These are phyloP conservation scores for Histomonas meleagridis DNA, from an alignment of 208 protist genomes.

Conservation along the genomic window DNA sequence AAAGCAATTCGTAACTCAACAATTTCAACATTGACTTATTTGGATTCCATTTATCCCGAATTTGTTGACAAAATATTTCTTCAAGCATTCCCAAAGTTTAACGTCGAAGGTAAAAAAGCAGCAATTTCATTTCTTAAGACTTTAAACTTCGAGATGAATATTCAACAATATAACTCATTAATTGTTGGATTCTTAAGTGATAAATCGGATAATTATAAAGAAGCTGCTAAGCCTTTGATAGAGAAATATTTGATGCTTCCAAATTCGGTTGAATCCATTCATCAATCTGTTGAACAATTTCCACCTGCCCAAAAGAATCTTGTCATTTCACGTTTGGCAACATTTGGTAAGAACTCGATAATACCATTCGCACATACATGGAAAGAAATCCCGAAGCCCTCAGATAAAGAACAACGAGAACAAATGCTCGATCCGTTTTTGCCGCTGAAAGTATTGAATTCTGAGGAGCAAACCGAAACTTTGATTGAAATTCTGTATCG, in stretches of 20 bases:
- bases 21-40: neutral
- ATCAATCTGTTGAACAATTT: neutral
- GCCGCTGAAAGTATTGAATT: neutral
- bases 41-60: neutral
- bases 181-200: neutral
- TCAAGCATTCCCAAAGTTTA: neutral
- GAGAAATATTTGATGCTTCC: neutral
- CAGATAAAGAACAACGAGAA: neutral
- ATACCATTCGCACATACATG: no score
- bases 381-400: no score
- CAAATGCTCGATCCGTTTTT: constrained; percentile 25
- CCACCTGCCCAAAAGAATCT: neutral
- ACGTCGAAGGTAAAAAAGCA: neutral
- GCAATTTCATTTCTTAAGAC: neutral
- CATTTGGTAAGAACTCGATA: neutral
- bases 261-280: neutral
- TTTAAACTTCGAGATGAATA: neutral
- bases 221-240: neutral
- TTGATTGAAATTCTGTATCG: neutral
- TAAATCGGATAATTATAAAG: neutral
- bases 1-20: neutral
- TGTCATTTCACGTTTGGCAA: neutral
- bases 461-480: neutral
- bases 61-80: neutral
- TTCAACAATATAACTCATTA: neutral